Evolutionary conservation across 2,329 filamentous ascomycete genomes (phyloP).

Genomic region (Pestalotiopsis sp.): DNA sequence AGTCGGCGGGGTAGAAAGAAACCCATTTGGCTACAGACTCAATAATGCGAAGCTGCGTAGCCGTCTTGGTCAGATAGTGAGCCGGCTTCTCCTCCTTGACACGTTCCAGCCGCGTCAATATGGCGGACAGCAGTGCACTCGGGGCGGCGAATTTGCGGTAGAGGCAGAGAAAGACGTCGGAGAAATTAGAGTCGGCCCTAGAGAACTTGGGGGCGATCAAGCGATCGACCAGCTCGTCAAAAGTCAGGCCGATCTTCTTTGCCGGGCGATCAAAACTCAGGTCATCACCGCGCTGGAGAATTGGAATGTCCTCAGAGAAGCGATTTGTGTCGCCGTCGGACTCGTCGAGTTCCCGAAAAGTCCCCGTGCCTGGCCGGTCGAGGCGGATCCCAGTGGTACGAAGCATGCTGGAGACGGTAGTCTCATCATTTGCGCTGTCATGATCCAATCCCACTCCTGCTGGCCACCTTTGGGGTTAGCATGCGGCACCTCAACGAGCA

Average conservation of each 20-base stretch:
- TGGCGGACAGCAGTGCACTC: constrained; percentile 73
- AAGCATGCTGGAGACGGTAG: constrained; percentile 50
- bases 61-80: constrained; percentile 75
- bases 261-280: constrained; percentile 55
- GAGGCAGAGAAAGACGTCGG: constrained; percentile 84
- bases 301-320: constrained; percentile 69
- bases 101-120: constrained; percentile 75
- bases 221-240: constrained; percentile 83
- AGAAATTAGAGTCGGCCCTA: constrained; percentile 86
- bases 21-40: constrained; percentile 89
- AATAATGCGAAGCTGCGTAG: constrained; percentile 81
- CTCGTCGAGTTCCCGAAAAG: constrained; percentile 71
- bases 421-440: constrained; percentile 48
- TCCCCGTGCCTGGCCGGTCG: constrained; percentile 48
- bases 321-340: constrained; percentile 68
- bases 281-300: constrained; percentile 69
- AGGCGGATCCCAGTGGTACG: constrained; percentile 55
- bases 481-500: constrained; percentile 45
- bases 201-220: constrained; percentile 81
- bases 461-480: constrained; percentile 41
- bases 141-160: constrained; percentile 94
- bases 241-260: constrained; percentile 56
- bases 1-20: constrained; percentile 87
- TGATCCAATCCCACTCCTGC: constrained; percentile 26
- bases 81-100: constrained; percentile 67